A percentile compares a stretch with the other conserved stretches of the same genome.
Conservation (phyloP, 208 protist species). For the Acanthamoeba royreba region DNA sequence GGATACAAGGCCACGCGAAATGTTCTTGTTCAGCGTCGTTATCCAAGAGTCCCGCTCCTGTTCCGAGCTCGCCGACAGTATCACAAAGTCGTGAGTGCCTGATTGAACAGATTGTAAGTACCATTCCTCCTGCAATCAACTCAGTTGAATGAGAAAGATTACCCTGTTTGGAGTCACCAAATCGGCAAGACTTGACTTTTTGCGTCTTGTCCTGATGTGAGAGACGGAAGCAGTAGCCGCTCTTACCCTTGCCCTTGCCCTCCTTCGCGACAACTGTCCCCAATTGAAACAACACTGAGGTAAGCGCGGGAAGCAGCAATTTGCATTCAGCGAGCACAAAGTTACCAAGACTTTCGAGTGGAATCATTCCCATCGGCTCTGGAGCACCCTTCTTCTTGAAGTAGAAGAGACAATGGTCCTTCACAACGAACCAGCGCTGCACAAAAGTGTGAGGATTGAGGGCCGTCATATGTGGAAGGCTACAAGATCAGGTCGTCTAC, state of each 20-base stretch:
- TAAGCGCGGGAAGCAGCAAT: neutral
- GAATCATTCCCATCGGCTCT: neutral
- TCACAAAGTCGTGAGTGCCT: neutral
- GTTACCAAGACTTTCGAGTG: neutral
- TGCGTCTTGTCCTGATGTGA: neutral
- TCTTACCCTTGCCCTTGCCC: neutral
- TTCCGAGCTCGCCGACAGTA: neutral
- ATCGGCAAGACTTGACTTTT: slow-evolving; percentile 9
- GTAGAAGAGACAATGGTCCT: slow-evolving; percentile 24
- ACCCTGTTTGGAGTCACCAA: neutral
- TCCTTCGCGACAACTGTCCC: neutral
- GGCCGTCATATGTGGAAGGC: neutral
- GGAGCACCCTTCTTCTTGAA: neutral
- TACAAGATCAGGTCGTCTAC: neutral
- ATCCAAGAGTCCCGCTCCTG: neutral
- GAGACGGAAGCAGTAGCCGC: neutral
- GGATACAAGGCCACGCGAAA: neutral
- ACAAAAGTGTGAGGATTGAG: no score
- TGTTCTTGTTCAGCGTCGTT: neutral
- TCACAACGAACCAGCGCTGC: neutral
- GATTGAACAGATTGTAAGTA: no score
- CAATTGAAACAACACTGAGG: neutral
- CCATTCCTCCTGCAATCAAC: no score
- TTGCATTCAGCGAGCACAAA: neutral
- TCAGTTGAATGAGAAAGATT: neutral